Percentiles rank a stretch among this genome's conserved stretches.
phyloP scores from a whole-genome alignment of 192 early-diverging fungal genomes.

The Podila epigama region DNA sequence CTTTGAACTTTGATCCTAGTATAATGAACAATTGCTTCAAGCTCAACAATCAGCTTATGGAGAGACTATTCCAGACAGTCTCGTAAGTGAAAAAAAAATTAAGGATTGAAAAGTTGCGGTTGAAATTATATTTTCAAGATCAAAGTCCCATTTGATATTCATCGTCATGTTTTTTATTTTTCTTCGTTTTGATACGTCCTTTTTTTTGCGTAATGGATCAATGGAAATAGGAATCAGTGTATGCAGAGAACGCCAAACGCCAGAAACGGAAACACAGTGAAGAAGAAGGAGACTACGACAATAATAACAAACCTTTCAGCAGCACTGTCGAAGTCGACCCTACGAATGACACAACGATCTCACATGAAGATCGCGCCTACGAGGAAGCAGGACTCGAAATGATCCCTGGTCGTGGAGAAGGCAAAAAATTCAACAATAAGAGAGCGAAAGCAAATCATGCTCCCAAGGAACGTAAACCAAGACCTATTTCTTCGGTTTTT shows the following conservation, averaged over 20 bases:
- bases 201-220: too few species aligned
- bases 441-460: conserved; percentile 59
- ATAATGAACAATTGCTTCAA: conserved; percentile 64
- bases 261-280: conserved; percentile 35
- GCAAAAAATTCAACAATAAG: conserved; percentile 17
- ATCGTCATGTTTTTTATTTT: background rate
- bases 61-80: conserved; percentile 43
- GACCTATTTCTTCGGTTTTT: conserved; percentile 84
- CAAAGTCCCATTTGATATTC: background rate
- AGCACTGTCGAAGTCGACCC: background rate
- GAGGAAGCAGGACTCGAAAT: conserved; percentile 9
- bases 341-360: background rate
- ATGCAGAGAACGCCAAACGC: conserved; percentile 30
- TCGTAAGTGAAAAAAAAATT: conserved; percentile 1
- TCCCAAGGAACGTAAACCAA: conserved; percentile 51
- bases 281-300: too few species aligned
- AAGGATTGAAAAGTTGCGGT: background rate
- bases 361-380: background rate
- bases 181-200: too few species aligned
- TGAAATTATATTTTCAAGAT: too few species aligned
- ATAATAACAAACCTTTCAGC: too few species aligned
- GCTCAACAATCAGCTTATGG: conserved; percentile 75
- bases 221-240: conserved; percentile 41
- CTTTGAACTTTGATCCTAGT: conserved; percentile 41
- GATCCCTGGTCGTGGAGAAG: conserved; percentile 13